Conservation (phyloP, 1,139 yeast species). For the Suhomyces yuchorum region DNA sequence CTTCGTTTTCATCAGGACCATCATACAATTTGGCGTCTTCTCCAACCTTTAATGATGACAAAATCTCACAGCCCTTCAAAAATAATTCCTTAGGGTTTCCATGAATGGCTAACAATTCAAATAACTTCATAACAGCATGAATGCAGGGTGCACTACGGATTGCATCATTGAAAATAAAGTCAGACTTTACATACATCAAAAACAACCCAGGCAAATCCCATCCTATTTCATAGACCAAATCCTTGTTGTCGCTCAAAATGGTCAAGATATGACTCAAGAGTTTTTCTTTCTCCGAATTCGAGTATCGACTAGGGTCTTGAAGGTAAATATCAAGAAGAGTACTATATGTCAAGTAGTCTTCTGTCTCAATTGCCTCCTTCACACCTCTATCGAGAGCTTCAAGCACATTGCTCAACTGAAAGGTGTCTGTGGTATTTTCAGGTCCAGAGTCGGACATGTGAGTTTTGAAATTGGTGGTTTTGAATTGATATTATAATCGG, state of each 20-base stretch:
- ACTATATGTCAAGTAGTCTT: constrained; percentile 71
- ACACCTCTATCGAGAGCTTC: constrained; percentile 37
- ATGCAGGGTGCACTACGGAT: constrained; percentile 40
- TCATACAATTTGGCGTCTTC: constrained; percentile 11
- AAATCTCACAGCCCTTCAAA: constrained; percentile 65
- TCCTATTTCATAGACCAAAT: constrained; percentile 68
- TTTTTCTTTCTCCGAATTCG: constrained; percentile 49
- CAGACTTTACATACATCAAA: constrained; percentile 44
- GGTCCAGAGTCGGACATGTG: constrained; percentile 22
- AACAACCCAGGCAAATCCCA: constrained; percentile 84
- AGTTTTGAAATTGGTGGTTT: background rate
- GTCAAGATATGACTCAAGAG: constrained; percentile 41
- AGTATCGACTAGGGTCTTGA: constrained; percentile 47
- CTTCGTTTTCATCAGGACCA: background rate
- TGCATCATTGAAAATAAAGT: constrained; percentile 16
- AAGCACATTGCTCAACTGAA: constrained; percentile 31
- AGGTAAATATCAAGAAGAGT: constrained; percentile 68
- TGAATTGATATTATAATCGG: background rate
- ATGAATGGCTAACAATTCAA: constrained; percentile 56
- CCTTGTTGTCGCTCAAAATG: constrained; percentile 45
- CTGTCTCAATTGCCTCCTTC: constrained; percentile 40
- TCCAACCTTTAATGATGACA: constrained; percentile 29
- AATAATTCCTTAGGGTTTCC: constrained; percentile 85
- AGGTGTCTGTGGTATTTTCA: constrained; percentile 29
- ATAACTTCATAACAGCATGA: constrained; percentile 48